Conservation (phyloP, 108 stramenopile species). For the Craspedostauros australis region DNA sequence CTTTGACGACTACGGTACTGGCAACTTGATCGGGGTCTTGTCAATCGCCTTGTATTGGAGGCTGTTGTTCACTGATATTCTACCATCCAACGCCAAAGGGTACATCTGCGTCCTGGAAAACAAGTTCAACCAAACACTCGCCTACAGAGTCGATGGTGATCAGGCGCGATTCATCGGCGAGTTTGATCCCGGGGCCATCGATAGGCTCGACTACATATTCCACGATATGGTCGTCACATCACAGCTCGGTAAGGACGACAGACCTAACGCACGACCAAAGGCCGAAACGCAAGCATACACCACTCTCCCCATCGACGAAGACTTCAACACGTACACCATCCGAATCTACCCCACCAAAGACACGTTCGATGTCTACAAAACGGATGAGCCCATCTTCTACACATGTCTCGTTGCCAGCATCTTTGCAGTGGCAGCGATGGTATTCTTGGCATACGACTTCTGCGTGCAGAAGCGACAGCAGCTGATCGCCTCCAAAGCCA, state of each 20-base stretch:
- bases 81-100: not conserved
- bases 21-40: not conserved
- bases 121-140: not conserved
- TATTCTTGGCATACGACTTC: conserved; percentile 40
- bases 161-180: not conserved
- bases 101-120: not conserved
- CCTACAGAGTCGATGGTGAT: not conserved
- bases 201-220: no score
- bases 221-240: not conserved
- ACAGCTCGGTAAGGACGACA: not conserved
- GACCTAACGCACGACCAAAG: not conserved
- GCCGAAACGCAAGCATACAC: not conserved
- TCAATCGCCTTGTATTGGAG: not conserved
- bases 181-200: not conserved
- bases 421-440: conserved; percentile 28
- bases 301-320: not conserved
- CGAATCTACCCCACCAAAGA: conserved; percentile 33
- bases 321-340: conserved; percentile 1
- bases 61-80: not conserved
- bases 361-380: conserved; percentile 27
- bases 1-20: not conserved
- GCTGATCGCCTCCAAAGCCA: conserved; percentile 5
- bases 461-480: conserved; percentile 36
- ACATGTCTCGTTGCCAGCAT: conserved; percentile 24
- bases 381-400: conserved; percentile 24